A percentile compares a stretch with the other conserved stretches of the same genome.
Evolutionary conservation across 2,329 filamentous ascomycete species (phyloP).

Genomic region (Sporothrix curviconia): DNA sequence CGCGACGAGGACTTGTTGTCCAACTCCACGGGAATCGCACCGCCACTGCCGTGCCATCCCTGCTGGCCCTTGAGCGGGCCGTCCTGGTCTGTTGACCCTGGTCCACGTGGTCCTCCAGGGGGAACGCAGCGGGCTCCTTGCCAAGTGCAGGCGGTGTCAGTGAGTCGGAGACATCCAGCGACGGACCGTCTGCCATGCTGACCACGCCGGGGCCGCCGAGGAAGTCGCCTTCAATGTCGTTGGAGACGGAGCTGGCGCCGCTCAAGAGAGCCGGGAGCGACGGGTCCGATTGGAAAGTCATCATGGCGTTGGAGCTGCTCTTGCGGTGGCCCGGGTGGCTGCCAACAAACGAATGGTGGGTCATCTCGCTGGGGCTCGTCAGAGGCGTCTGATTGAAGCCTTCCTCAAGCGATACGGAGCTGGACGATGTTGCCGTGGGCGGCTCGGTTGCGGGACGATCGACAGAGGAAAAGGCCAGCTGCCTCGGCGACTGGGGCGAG

Average conservation of each 20-base stretch:
- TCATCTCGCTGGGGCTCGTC: slow-evolving; percentile 48
- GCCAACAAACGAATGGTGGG: slow-evolving; percentile 27
- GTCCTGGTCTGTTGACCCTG: slow-evolving; percentile 27
- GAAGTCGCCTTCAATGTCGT: slow-evolving; percentile 56
- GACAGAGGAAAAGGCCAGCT: slow-evolving; percentile 24
- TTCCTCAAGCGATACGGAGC: slow-evolving; percentile 43
- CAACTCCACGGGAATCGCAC: slow-evolving; percentile 25
- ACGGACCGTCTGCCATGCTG: slow-evolving; percentile 27
- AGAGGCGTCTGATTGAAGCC: slow-evolving; percentile 41
- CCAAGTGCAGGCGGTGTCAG: slow-evolving; percentile 46
- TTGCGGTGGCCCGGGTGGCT: slow-evolving; percentile 21
- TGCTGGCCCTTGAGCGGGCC: slow-evolving; percentile 23
- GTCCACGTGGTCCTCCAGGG: slow-evolving; percentile 31
- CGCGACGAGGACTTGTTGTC: slow-evolving; percentile 11
- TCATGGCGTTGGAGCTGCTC: slow-evolving; percentile 40
- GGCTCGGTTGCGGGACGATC: background rate
- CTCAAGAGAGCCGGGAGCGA: slow-evolving; percentile 58
- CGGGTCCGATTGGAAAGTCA: slow-evolving; percentile 55
- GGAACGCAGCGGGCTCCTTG: slow-evolving; percentile 44
- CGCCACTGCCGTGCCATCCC: slow-evolving; percentile 17
- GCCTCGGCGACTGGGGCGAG: slow-evolving; percentile 33
- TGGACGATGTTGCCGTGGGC: slow-evolving; percentile 43
- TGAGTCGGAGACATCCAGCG: slow-evolving; percentile 46
- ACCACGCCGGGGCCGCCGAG: slow-evolving; percentile 44
- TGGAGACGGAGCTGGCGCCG: slow-evolving; percentile 58